Base-by-base conservation (phyloP, 768 basidiomycete species). In the Leccinellum albellum region DNA sequence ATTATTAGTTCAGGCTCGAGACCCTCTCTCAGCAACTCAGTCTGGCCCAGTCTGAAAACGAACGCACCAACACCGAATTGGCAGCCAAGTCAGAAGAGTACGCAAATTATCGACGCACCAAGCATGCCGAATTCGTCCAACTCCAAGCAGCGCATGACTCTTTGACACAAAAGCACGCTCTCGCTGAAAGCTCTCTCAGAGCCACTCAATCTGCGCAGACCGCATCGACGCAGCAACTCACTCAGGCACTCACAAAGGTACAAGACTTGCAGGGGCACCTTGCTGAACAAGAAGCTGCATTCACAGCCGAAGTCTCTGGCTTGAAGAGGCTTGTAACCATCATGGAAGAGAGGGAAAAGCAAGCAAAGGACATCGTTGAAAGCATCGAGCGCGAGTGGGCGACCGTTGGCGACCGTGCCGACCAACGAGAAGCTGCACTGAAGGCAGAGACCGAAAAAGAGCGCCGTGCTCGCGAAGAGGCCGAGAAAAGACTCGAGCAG, bases 291-390 rank as follows among this genome's bases (percentile, higher is more conserved):
- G 93, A 96, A 63, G 85, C 87, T 1, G 85, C 85, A 2, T 95
- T 91, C 68, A 79, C 87, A 0, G 82, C 80, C 56, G 94, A 98
- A 69, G 85, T 86, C 2, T 84, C 80, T 40, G 83, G 85, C 13
- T 73, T 94, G 62, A 82, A 83, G 56, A 80, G 93, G 29, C 77
- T 97, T 17, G 87, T 94, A 12, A 75, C 81, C 7, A 83, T 94
- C 77, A 86, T 97, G 79, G 93, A 98, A 69, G 88, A 88, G 55
- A 82, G 94, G 35, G 93, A 94, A 69, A 84, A 86, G 52, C 89
- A 94, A 60, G 84, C 91, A 21, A 90, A 91, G 74, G 80, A 82
- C 21, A 84, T 93, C 53, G 86, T 98, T 1, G 87, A 92, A 23
- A 79, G 79, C 37, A 84, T 98, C 54, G 94, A 97, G 72, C 78